phyloP scores from a whole-genome alignment of 2,329 filamentous ascomycete species.

The Alternaria sp. region DNA sequence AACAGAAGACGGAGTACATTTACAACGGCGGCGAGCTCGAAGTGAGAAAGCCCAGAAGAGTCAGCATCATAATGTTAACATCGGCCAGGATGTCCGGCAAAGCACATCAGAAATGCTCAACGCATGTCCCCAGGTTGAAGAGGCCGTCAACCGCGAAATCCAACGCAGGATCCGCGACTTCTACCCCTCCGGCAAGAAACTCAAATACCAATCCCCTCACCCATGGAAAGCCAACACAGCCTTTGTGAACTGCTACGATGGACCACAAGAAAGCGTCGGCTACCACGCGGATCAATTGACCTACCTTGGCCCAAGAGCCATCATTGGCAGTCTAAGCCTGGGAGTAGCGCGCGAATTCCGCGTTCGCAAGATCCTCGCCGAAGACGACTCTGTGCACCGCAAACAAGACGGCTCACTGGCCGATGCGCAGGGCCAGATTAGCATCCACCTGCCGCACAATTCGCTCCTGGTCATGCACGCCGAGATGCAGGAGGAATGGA shows the following conservation, averaged over 20 bases:
- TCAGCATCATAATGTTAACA: constrained; percentile 3
- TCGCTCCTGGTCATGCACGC: constrained; percentile 95
- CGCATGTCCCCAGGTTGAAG: constrained; percentile 74
- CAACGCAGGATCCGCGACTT: constrained; percentile 70
- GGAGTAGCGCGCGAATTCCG: constrained; percentile 95
- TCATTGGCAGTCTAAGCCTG: constrained; percentile 89
- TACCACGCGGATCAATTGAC: constrained; percentile 94
- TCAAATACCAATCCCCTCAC: constrained; percentile 76
- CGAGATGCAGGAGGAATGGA: constrained; percentile 98
- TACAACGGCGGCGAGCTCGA: constrained; percentile 83
- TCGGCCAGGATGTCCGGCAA: constrained; percentile 69
- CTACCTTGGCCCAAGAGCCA: constrained; percentile 85
- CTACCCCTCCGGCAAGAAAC: constrained; percentile 75
- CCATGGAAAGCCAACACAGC: constrained; percentile 87
- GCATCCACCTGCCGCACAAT: constrained; percentile 94
- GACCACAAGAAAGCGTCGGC: constrained; percentile 81
- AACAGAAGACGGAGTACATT: constrained; percentile 80
- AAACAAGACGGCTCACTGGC: constrained; percentile 51
- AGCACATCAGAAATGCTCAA: constrained; percentile 77
- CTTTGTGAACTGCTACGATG: constrained; percentile 93
- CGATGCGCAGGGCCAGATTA: constrained; percentile 83
- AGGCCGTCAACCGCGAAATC: constrained; percentile 81
- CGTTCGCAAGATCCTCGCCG: constrained; percentile 76
- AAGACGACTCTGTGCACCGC: constrained; percentile 56
- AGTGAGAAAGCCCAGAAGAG: constrained; percentile 50